These are phyloP conservation scores for Euphorbia schlechtendalii DNA, from an alignment of 441 rosid genomes.

Conservation along the genomic window DNA sequence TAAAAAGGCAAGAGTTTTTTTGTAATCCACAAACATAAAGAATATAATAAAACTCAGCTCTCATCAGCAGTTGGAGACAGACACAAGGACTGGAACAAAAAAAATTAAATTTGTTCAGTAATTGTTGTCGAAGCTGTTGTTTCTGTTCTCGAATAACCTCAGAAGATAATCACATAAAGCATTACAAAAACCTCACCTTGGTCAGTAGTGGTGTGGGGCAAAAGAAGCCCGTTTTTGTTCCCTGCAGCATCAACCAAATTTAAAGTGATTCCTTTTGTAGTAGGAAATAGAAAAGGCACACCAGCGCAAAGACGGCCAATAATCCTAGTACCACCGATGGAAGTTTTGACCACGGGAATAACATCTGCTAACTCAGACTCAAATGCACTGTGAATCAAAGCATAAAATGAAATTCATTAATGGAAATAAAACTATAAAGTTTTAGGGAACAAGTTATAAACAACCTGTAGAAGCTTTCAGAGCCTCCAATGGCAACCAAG, in stretches of 20 bases:
- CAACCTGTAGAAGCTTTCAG: slow-evolving; percentile 90
- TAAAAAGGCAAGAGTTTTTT: no score
- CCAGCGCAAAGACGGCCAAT: slow-evolving; percentile 88
- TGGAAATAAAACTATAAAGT: neutral
- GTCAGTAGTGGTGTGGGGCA: slow-evolving; percentile 91
- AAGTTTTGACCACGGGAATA: slow-evolving; percentile 84
- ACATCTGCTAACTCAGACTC: slow-evolving; percentile 74
- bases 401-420: neutral
- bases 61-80: no score
- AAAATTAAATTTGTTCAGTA: no score
- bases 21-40: no score
- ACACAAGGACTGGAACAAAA: no score
- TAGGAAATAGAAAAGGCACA: slow-evolving; percentile 16
- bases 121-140: no score
- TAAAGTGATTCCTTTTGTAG: no score
- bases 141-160: no score
- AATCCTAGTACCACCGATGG: slow-evolving; percentile 72
- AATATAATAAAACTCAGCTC: no score
- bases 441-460: no score
- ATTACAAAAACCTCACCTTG: slow-evolving; percentile 52
- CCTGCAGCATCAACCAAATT: no score
- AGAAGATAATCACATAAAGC: neutral
- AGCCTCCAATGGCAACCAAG: slow-evolving; percentile 87
- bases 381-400: slow-evolving; percentile 42
- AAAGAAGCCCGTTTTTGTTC: slow-evolving; percentile 90